These are phyloP conservation scores for Tulasnella sp. DNA, from an alignment of 768 basidiomycete species.

Conservation along the genomic window DNA sequence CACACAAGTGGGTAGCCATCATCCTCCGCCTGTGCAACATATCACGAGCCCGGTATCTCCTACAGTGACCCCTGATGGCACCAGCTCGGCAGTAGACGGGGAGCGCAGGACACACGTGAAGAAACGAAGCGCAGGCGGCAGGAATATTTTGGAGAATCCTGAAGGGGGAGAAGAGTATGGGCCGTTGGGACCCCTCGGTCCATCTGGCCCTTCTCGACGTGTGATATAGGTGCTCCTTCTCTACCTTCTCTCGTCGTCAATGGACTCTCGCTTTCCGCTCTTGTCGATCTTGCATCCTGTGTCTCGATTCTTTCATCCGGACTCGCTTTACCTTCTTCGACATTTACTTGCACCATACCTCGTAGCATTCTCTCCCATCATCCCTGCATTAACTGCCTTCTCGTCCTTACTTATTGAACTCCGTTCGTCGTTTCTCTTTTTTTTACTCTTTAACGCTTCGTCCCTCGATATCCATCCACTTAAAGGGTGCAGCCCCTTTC, in stretches of 20 bases:
- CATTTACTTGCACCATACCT: not conserved
- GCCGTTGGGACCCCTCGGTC: conserved; percentile 27
- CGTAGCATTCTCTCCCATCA: conserved; percentile 6
- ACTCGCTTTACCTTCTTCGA: conserved; percentile 17
- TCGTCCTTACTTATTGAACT: conserved; percentile 2
- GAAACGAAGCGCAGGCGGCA: conserved; percentile 45
- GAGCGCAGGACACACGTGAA: conserved; percentile 50
- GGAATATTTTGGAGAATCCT: not conserved
- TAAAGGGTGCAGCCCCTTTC: no score
- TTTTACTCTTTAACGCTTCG: not conserved
- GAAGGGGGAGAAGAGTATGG: conserved; percentile 7
- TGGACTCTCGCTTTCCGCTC: not conserved
- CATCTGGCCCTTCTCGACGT: not conserved
- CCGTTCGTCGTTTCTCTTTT: not conserved
- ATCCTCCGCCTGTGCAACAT: not conserved
- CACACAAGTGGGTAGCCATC: conserved; percentile 26
- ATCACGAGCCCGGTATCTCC: conserved; percentile 46
- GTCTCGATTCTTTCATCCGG: conserved; percentile 2
- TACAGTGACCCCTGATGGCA: conserved; percentile 46
- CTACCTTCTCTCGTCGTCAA: not conserved
- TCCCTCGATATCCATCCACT: not conserved
- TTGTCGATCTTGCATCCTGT: conserved; percentile 2
- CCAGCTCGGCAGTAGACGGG: conserved; percentile 46
- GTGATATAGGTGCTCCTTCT: conserved; percentile 7
- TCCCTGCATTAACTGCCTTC: conserved; percentile 2